Evolutionary conservation across 768 basidiomycete species (phyloP).

Genomic region (Erythrobasidium yunnanense): DNA sequence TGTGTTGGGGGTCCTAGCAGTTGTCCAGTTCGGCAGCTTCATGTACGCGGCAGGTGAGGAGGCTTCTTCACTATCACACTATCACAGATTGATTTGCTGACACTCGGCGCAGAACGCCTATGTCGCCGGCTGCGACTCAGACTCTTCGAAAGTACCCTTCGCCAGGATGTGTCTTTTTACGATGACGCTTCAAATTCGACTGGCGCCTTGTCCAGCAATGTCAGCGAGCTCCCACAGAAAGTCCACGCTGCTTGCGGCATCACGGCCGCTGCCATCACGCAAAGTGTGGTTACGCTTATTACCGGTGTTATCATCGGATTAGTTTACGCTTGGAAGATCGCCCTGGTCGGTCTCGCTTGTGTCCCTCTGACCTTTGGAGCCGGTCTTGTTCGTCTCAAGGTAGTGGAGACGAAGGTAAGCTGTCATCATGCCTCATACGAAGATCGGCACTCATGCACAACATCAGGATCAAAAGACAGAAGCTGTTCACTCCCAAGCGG

Average conservation of each 20-base stretch:
- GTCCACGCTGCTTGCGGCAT: constrained; percentile 50
- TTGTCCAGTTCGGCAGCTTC: constrained; percentile 67
- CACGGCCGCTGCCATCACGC: constrained; percentile 76
- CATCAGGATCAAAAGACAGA: constrained; percentile 53
- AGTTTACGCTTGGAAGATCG: constrained; percentile 31
- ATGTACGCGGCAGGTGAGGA: constrained; percentile 55
- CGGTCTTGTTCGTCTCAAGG: constrained; percentile 12
- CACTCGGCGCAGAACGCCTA: constrained; percentile 57
- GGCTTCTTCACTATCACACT: constrained; percentile 56
- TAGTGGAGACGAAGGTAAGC: constrained; percentile 16
- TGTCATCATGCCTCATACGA: too few relatives aligned
- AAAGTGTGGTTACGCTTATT: constrained; percentile 43
- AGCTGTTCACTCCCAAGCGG: constrained; percentile 62
- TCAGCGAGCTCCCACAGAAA: constrained; percentile 81
- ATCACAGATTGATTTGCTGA: too few relatives aligned
- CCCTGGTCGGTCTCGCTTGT: neutral
- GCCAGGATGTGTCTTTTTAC: constrained; percentile 54
- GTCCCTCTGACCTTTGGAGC: constrained; percentile 8
- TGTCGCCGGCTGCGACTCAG: constrained; percentile 59
- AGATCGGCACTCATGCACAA: too few relatives aligned
- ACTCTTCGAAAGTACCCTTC: constrained; percentile 66
- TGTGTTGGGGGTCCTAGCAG: constrained; percentile 59
- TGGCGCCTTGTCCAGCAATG: constrained; percentile 62
- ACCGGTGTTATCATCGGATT: constrained; percentile 68
- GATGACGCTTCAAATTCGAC: constrained; percentile 47